Base-by-base conservation (phyloP, 192 early-diverging fungal species). In the Backusella tuberculispora region DNA sequence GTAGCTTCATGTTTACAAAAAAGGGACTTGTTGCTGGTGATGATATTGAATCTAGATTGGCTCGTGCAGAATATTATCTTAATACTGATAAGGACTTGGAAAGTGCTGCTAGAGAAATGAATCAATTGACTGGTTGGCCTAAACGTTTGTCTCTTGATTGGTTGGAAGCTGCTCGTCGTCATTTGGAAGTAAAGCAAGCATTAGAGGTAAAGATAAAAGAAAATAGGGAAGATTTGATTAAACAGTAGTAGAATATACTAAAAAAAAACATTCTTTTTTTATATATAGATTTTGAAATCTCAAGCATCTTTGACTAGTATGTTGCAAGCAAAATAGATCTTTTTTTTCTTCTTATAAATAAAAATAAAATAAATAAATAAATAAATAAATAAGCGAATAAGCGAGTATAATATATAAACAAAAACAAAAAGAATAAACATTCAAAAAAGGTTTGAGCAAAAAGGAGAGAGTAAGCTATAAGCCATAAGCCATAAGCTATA, bases 51-150 rank as follows among this genome's bases (percentile, higher is more conserved):
- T 87, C 96, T 10, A 83, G 95, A 48, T 78, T 97, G 47, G 90
- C 95, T 5, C 91, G 97, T 44, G 80, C 91, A 9, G 83, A 93
- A 76, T 89, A 90, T 76, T 90, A 92, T 80, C 81, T 99, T 66
- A 69, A 76, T 71, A 70, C 81, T 43, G 86, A 89, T 60, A 88
- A 88, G 45, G 94, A 99, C 79, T 76, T 99, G 65, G 96, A 98
- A 46, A 84, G 84, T 63, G 96, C 96, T 15, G 82, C 94, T 6
- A 85, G 97, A 75, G 96, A 99, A 76, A 75, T 98, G 73, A 98
- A 98, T 82, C 95, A 96, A 81, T 83, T 99, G 63, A 89, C 81
- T 50, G 96, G 97, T 9, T 99, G 97, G 97, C 88, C 93, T 15
- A 92, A 92, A 81, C 85, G 82, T 75, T 81, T 99, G 63, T 92